Percentiles rank a stretch among this genome's conserved stretches.
Evolutionary conservation across 208 protist species (phyloP).

Genomic region (Acanthamoeba sp.): DNA sequence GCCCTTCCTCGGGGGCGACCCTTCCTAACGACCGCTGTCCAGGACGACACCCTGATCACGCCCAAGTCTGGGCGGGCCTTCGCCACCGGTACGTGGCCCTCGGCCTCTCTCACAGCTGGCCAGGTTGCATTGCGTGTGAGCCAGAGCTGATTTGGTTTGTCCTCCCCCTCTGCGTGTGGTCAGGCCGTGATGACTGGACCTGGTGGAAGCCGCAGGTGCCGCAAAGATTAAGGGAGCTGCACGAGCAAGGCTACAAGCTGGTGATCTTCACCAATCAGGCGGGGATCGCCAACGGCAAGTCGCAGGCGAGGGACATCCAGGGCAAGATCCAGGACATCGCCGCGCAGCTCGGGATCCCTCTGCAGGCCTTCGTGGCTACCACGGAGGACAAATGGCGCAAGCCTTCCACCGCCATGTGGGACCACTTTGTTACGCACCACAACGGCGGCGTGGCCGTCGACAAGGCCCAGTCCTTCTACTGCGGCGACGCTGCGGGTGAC

Average conservation of each 20-base stretch:
- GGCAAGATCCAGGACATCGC: slow-evolving; percentile 56
- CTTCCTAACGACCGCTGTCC: not conserved
- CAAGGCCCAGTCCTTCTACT: not conserved
- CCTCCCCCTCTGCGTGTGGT: no score
- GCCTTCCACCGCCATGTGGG: slow-evolving; percentile 58
- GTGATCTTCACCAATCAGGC: slow-evolving; percentile 76
- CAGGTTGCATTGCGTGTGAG: not conserved
- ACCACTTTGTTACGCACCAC: not conserved
- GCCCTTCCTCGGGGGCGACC: not conserved
- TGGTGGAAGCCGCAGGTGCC: slow-evolving; percentile 4
- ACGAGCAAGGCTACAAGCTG: slow-evolving; percentile 62
- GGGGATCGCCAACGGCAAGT: slow-evolving; percentile 50
- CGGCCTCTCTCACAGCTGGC: no score
- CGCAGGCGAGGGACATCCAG: not conserved
- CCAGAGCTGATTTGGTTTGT: no score
- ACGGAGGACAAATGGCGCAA: slow-evolving; percentile 66
- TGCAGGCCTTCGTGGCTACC: slow-evolving; percentile 73
- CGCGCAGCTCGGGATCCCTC: slow-evolving; percentile 6
- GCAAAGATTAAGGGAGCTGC: not conserved
- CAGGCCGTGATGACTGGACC: slow-evolving; percentile 6
- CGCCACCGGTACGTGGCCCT: slow-evolving; percentile 1
- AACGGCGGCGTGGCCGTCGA: slow-evolving; percentile 38
- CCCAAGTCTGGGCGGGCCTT: slow-evolving; percentile 52
- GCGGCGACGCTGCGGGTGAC: slow-evolving; percentile 4
- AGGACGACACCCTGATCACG: slow-evolving; percentile 61